Evolutionary conservation across 495 filamentous ascomycete genomes (phyloP).

Genomic region (Hyaloscypha finlandica): DNA sequence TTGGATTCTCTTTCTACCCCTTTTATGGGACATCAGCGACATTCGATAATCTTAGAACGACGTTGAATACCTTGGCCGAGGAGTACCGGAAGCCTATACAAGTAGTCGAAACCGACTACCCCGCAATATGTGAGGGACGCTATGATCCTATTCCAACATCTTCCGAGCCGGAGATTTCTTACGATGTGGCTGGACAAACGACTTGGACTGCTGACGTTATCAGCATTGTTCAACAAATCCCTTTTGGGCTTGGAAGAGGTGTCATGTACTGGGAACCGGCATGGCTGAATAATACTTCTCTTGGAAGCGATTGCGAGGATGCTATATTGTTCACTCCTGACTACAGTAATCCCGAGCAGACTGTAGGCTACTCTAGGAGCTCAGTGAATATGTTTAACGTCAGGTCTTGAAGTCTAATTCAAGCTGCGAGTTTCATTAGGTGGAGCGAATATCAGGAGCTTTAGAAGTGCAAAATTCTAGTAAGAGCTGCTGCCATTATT

Average conservation of each 20-base stretch:
- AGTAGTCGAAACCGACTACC: slow-evolving; percentile 51
- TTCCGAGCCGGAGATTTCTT: slow-evolving; percentile 39
- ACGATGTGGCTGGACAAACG: slow-evolving; percentile 41
- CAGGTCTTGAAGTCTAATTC: not conserved
- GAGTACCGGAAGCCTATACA: slow-evolving; percentile 47
- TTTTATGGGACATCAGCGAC: slow-evolving; percentile 48
- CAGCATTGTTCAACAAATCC: slow-evolving; percentile 35
- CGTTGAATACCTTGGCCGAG: slow-evolving; percentile 38
- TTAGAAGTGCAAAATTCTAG: not conserved
- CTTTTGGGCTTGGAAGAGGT: slow-evolving; percentile 41
- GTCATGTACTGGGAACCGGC: slow-evolving; percentile 49
- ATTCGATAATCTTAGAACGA: slow-evolving; percentile 37
- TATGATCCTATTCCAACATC: slow-evolving; percentile 36
- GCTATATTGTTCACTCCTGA: slow-evolving; percentile 39
- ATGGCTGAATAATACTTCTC: slow-evolving; percentile 40
- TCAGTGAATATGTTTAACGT: slow-evolving; percentile 39
- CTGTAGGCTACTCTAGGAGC: slow-evolving; percentile 36
- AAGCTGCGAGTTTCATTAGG: not conserved
- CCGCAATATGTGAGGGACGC: slow-evolving; percentile 40
- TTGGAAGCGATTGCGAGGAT: slow-evolving; percentile 40
- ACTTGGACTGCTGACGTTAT: slow-evolving; percentile 41
- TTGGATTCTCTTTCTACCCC: slow-evolving; percentile 49
- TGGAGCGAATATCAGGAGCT: not conserved
- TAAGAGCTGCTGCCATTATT: too few species aligned
- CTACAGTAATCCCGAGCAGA: slow-evolving; percentile 35